A percentile compares a stretch with the other conserved stretches of the same genome.
These are phyloP conservation scores for Russula griseocarnosa DNA, from an alignment of 768 basidiomycete genomes.

Conservation along the genomic window DNA sequence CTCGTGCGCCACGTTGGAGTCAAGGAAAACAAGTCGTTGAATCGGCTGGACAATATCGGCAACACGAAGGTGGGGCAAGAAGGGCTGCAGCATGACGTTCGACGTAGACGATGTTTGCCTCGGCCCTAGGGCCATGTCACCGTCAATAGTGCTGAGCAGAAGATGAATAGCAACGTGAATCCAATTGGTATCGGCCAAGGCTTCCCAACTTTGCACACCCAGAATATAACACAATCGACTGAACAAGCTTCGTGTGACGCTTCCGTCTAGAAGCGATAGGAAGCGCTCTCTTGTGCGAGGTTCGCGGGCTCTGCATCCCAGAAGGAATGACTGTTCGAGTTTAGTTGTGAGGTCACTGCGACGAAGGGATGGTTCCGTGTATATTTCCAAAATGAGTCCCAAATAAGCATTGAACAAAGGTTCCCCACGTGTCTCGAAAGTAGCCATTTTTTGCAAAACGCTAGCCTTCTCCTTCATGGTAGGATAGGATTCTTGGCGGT, in stretches of 20 bases:
- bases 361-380: conserved; percentile 78
- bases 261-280: conserved; percentile 84
- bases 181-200: conserved; percentile 90
- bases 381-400: conserved; percentile 89
- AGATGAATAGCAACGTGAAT: conserved; percentile 87
- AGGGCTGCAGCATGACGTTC: conserved; percentile 34
- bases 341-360: conserved; percentile 92
- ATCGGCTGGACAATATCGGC: conserved; percentile 64
- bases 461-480: conserved; percentile 94
- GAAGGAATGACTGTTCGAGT: conserved; percentile 87
- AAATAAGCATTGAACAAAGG: conserved; percentile 77
- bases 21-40: conserved; percentile 78
- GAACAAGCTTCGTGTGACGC: conserved; percentile 77
- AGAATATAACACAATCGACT: conserved; percentile 85
- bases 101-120: conserved; percentile 42
- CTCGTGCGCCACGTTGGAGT: conserved; percentile 70
- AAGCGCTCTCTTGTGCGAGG: conserved; percentile 74
- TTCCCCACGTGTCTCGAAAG: conserved; percentile 78
- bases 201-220: conserved; percentile 94
- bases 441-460: conserved; percentile 81
- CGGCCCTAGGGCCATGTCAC: conserved; percentile 40
- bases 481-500: conserved; percentile 79
- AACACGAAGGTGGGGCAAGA: conserved; percentile 45
- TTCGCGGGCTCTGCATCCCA: conserved; percentile 86
- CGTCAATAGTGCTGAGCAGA: conserved; percentile 68